These are phyloP conservation scores for Xylaria sp. DNA, from an alignment of 2,329 filamentous ascomycete genomes.

Conservation along the genomic window DNA sequence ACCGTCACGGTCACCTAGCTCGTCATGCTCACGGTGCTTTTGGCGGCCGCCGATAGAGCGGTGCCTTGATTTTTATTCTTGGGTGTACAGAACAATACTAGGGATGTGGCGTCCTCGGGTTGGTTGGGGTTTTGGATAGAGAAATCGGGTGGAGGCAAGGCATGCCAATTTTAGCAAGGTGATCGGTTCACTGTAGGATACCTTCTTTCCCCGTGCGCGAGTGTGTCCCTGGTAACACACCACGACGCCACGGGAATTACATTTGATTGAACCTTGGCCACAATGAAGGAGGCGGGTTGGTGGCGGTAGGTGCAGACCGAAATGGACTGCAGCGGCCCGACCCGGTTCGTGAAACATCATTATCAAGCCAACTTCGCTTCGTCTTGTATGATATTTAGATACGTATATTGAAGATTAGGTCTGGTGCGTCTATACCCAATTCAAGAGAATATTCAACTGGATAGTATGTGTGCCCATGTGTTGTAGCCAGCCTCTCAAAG, in stretches of 20 bases:
- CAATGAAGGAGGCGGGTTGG: not conserved
- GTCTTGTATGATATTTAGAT: constrained; percentile 21
- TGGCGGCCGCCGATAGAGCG: constrained; percentile 24
- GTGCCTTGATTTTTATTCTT: constrained; percentile 3
- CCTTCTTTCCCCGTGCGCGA: not conserved
- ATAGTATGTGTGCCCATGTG: not conserved
- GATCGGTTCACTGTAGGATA: not conserved
- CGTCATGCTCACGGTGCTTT: constrained; percentile 26
- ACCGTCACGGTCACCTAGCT: constrained; percentile 29
- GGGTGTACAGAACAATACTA: constrained; percentile 1
- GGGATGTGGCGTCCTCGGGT: not conserved
- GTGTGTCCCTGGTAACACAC: not conserved
- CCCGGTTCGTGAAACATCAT: not conserved
- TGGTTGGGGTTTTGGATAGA: not conserved
- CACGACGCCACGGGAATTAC: not conserved
- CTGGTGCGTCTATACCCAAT: constrained; percentile 1
- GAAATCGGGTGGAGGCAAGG: not conserved
- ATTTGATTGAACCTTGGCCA: not conserved
- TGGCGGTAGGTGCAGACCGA: not conserved
- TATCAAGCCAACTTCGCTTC: constrained; percentile 18
- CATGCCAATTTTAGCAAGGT: constrained; percentile 6
- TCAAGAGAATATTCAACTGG: not conserved
- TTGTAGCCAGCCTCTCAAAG: not conserved
- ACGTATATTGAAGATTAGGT: constrained; percentile 14
- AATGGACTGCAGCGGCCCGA: too few relatives aligned